A percentile compares a stretch with the other conserved stretches of the same genome.
Conservation (phyloP, 2,329 filamentous ascomycete genomes). For the Venturia aucupariae region DNA sequence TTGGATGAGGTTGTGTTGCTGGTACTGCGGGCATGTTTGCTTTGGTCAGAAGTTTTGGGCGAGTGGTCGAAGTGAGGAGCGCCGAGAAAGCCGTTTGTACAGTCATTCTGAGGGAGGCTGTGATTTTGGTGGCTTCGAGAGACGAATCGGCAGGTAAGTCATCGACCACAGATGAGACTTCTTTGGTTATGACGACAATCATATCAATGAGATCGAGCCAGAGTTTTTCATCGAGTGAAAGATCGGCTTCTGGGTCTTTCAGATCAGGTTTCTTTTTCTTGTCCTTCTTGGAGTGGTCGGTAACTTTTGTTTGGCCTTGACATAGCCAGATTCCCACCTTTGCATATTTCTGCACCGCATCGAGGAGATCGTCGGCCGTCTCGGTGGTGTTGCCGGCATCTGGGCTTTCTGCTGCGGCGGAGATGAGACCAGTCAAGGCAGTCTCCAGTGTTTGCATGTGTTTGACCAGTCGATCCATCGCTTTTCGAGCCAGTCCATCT, state of each 20-base stretch:
- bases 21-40: conserved; percentile 20
- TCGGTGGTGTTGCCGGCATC: conserved; percentile 52
- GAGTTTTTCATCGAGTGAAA: conserved; percentile 52
- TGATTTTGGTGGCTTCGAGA: conserved; percentile 52
- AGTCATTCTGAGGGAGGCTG: conserved; percentile 60
- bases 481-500: conserved; percentile 72
- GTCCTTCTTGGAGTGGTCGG: conserved; percentile 22
- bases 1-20: conserved; percentile 21
- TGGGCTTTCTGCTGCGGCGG: conserved; percentile 47
- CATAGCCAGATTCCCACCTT: conserved; percentile 95
- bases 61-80: conserved; percentile 60
- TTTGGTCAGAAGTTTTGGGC: conserved; percentile 23
- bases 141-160: conserved; percentile 26
- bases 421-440: conserved; percentile 64
- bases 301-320: conserved; percentile 66
- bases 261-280: conserved; percentile 25
- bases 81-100: conserved; percentile 90
- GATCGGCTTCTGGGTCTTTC: conserved; percentile 39
- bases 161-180: conserved; percentile 39
- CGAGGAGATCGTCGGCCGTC: conserved; percentile 63
- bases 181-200: conserved; percentile 46
- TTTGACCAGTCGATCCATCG: conserved; percentile 74
- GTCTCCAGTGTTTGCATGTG: conserved; percentile 74
- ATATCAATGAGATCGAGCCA: conserved; percentile 59
- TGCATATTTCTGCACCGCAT: conserved; percentile 76